Base-by-base conservation (phyloP, 2,329 filamentous ascomycete species). In the Epichloe gansuensis region DNA sequence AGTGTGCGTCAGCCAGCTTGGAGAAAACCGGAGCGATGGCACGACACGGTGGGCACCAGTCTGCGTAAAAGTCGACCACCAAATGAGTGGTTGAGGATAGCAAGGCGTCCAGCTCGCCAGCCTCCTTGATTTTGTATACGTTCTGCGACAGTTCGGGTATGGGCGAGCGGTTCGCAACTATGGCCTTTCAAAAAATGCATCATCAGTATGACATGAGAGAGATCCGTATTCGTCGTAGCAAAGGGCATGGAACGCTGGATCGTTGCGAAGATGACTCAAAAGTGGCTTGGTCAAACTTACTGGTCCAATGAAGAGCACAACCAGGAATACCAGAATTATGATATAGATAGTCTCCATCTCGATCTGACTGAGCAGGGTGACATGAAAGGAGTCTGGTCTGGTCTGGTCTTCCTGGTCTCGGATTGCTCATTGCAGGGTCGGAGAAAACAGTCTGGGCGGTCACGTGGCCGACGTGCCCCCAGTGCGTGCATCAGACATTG, bases 31-130 rank as follows among this genome's bases (percentile, higher is more conserved):
- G 73, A 1, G 69, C 68, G 55, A 77, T 76, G 50, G 65, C 63
- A 47, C 71, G 71, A 66, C 74, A 77, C 2, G 74, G 74, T 1
- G 68, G 67, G 54, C 74, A 76, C 74, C 74, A 77, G 59, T 70
- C 68, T 4, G 74, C 74, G 59, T 68, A 74, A 61, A 76, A 75
- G 65, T 76, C 73, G 52, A 76, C 64, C 41, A 67, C 64, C 49
- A 73, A 69, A 59, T 71, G 66, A 41, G 66, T 71, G 51, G 63
- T 69, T 35, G 64, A 60, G 3, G 60, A 48, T 52, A 74, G 59
- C 36, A 75, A 62, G n/a, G 63, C 52, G 27, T 67, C 58, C 52
- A 74, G 62, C 54, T 72, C 61, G 3, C 57, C 51, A 0, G 61
- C 47, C 3, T 56, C 55, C 36, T 60, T 47, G 39, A 70, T 55